Evolutionary conservation across 768 basidiomycete genomes (phyloP), one percentile per base, ranked within the genome.

Genomic region (Neoboletus subvelutipes): DNA sequence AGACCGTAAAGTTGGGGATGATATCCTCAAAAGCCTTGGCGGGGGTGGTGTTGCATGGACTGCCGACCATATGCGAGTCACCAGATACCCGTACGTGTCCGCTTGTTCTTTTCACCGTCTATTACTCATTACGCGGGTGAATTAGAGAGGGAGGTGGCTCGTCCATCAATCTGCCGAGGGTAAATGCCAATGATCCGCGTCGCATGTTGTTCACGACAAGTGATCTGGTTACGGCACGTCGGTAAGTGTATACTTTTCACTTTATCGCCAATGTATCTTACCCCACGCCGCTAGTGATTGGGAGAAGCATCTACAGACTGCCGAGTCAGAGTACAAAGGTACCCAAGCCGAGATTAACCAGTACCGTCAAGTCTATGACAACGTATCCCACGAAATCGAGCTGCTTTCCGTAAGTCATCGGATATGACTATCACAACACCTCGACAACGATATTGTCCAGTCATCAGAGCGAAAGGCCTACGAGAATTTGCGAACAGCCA

Each of bases 61-160:
- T 5, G 76, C 75, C 1, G 89, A 92, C 63, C 68, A 71, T 12
- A 88, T 86, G 74, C 71, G 71, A 20, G 85, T 92, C 48, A 79
- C 76, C 26, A 83, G 85, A 55, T 93, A 79, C 67, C 69, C 78
- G 90, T 90, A 65, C 53, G 84, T 78, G 5, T 40, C 22, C 50
- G 20, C 40, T 48, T 22, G 22, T 36, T 49, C 34, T 31, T 33
- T 26, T 31, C 41, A 7, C 24, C 12, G 29, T 43, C 12, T 49
- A 37, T 48, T 13, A 36, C 47, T 52, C 37, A 60, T 50, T 20
- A 29, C 36, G 4, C 39, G 3, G 8, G 33, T 3, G 10, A 45
- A 58, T 40, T 52, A 91, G 88, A 12, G 87, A 87, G 59, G 89
- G 88, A 50, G 91, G 90, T 74, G 78, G 80, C 56, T 76, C 77